These are phyloP conservation scores for Ceratocystis ficicola DNA, from an alignment of 2,329 filamentous ascomycete species.

Conservation along the genomic window DNA sequence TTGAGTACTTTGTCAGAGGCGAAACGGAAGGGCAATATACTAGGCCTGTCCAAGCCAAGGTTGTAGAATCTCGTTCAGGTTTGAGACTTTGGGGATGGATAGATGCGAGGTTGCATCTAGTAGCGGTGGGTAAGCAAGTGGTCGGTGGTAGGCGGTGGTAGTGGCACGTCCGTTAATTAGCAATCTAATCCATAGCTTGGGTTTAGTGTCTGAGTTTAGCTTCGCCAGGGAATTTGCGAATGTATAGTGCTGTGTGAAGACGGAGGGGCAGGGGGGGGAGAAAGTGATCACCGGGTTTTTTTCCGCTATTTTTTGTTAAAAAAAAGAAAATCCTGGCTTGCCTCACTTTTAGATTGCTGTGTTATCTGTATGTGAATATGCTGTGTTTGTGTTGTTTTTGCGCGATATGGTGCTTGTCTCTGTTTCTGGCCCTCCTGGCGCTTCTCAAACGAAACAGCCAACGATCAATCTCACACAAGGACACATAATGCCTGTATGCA, in stretches of 20 bases:
- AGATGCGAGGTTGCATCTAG: neutral
- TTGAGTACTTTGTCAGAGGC: neutral
- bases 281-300: neutral
- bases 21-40: conserved; percentile 1
- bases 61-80: conserved; percentile 6
- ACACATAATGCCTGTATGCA: neutral
- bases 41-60: conserved; percentile 4
- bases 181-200: conserved; percentile 5
- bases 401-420: neutral
- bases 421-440: neutral
- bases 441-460: neutral
- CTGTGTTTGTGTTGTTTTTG: neutral
- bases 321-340: too few species aligned
- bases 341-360: neutral
- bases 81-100: neutral
- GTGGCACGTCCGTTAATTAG: conserved; percentile 7
- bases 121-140: neutral
- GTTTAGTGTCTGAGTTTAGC: neutral
- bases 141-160: too few species aligned
- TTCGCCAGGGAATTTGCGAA: neutral
- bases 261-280: neutral
- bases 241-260: neutral
- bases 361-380: neutral
- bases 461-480: neutral
- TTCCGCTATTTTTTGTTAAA: neutral